Percentiles rank a stretch among this genome's conserved stretches.
Conservation (phyloP, 768 basidiomycete species). For the Tylopilus cervinicoccineus region DNA sequence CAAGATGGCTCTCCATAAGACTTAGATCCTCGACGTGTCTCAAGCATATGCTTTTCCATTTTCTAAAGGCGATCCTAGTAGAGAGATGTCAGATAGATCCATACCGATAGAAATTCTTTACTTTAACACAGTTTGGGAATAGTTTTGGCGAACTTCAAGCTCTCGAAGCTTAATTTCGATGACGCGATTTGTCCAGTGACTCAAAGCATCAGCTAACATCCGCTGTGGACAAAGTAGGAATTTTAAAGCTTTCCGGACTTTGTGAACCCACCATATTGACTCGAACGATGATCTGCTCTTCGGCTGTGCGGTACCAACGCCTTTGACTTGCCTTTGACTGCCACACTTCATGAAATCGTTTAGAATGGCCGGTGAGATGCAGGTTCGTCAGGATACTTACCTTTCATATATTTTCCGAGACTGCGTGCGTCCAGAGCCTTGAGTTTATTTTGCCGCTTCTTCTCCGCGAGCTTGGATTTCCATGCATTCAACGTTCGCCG, state of each 20-base stretch:
- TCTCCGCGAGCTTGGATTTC: conserved; percentile 43
- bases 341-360: conserved; percentile 42
- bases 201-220: conserved; percentile 43
- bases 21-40: conserved; percentile 69
- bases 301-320: conserved; percentile 41
- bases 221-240: conserved; percentile 39
- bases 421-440: conserved; percentile 39
- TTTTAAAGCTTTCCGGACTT: background rate
- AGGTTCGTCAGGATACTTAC: conserved; percentile 27
- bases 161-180: conserved; percentile 73
- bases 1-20: conserved; percentile 80
- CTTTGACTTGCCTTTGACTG: conserved; percentile 34
- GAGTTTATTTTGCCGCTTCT: conserved; percentile 41
- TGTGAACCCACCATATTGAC: conserved; percentile 37
- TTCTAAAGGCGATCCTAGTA: conserved; percentile 53
- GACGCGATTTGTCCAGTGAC: conserved; percentile 67
- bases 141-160: conserved; percentile 53
- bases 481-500: conserved; percentile 48
- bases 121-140: conserved; percentile 36
- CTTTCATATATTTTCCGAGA: conserved; percentile 26
- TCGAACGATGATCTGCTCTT: conserved; percentile 37
- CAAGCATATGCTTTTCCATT: conserved; percentile 61
- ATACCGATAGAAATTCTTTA: conserved; percentile 14
- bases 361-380: conserved; percentile 2
- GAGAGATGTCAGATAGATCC: conserved; percentile 17